Base-by-base conservation (phyloP, 2,329 filamentous ascomycete genomes). In the Monosporascus sp. region DNA sequence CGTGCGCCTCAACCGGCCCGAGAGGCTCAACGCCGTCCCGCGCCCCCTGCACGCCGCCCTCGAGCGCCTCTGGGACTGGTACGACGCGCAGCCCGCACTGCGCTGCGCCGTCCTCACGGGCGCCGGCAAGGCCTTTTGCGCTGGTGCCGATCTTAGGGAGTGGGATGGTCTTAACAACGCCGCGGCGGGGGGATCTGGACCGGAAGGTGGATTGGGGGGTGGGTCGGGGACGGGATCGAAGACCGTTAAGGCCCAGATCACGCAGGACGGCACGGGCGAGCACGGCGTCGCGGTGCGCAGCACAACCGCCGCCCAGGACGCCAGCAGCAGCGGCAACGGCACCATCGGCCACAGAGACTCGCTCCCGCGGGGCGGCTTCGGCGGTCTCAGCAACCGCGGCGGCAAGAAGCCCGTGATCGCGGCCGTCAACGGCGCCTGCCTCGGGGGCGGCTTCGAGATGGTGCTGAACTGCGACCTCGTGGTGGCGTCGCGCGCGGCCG, bases 371-470 rank as follows among this genome's bases (percentile, higher is more conserved):
- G 70, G 73, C 2, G 87, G 86, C 1, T 87, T 89, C 55, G 86
- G 82, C 24, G 87, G 80, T 0, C 70, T 91, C 35, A 84, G 81
- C 51, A 84, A 88, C 58, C 77, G 88, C 26, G 68, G 71, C 5
- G 87, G 87, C 48, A 84, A 82, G 69, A 93, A 93, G 64, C 89
- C 89, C 6, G 77, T 93, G 52, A 79, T 93, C 27, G 87, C 85
- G 1, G 89, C 88, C 1, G 86, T 92, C 20, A 89, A 91, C 64
- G 89, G 89, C 7, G 74, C 87, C 19, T 88, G 86, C 54, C 78
- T 89, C 46, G 89, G 89, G 37, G 89, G 88, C 51, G 89, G 88
- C 2, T 85, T 88, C 70, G 89, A 93, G 74, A 89, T 91, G 72
- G 78, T 83, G 14, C 74, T 87, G 48, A 90, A 91, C 69, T 81